These are phyloP conservation scores for Prunus campanulata DNA, from an alignment of 306 rosid species.

Conservation along the genomic window DNA sequence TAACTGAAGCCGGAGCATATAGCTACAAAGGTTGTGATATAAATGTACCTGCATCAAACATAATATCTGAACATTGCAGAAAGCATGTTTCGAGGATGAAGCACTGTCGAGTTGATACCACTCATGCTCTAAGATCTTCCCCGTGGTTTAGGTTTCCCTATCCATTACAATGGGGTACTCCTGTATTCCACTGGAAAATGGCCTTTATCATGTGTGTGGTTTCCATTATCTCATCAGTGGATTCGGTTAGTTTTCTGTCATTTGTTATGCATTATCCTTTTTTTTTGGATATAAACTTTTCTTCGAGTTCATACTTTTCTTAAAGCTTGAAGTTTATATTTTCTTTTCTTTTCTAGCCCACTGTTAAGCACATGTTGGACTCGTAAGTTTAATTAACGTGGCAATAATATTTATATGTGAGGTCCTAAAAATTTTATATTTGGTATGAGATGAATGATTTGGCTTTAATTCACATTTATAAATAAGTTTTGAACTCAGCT, in stretches of 20 bases:
- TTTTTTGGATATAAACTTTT: slow-evolving; percentile 10
- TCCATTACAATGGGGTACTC: slow-evolving; percentile 98
- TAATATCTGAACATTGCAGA: slow-evolving; percentile 84
- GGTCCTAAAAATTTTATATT: background rate
- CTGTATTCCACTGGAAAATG: slow-evolving; percentile 97
- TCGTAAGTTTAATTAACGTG: background rate
- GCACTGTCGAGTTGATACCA: slow-evolving; percentile 90
- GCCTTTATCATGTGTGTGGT: slow-evolving; percentile 94
- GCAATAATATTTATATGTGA: background rate
- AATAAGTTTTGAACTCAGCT: background rate
- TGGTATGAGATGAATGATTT: background rate
- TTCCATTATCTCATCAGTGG: slow-evolving; percentile 86
- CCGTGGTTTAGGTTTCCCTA: slow-evolving; percentile 99
- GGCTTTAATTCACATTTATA: background rate
- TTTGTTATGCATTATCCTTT: slow-evolving; percentile 13
- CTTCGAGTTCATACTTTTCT: background rate
- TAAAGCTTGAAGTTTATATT: slow-evolving; percentile 9
- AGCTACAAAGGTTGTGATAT: slow-evolving; percentile 90
- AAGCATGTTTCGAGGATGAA: slow-evolving; percentile 90
- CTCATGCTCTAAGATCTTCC: slow-evolving; percentile 69
- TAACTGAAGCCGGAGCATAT: slow-evolving; percentile 82
- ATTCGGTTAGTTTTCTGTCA: slow-evolving; percentile 76
- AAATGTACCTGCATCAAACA: slow-evolving; percentile 87
- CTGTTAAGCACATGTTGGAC: background rate
- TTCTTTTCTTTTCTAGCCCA: slow-evolving; percentile 8